Conservation (phyloP, 805 yeast species). For the Hanseniaspora thailandica region DNA sequence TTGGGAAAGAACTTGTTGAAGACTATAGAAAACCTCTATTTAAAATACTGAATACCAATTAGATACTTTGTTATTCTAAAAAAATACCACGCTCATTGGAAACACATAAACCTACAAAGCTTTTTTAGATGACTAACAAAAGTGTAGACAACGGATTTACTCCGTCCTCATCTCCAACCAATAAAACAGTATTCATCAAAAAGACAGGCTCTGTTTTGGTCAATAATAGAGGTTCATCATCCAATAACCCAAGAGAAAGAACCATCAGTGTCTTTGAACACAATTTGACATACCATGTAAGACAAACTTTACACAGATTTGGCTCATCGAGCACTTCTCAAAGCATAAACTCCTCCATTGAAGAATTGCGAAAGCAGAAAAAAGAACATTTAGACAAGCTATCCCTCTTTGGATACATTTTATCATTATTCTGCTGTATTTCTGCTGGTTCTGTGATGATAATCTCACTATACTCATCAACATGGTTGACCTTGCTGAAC, state of each 20-base stretch:
- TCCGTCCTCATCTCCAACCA: slow-evolving; percentile 1
- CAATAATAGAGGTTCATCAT: not conserved
- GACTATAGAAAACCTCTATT: not conserved
- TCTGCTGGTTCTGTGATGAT: slow-evolving; percentile 73
- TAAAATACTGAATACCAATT: too few relatives aligned
- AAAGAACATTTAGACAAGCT: not conserved
- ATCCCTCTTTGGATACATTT: slow-evolving; percentile 36
- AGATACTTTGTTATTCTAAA: too few relatives aligned
- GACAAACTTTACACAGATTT: slow-evolving; percentile 8
- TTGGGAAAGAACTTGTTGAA: not conserved
- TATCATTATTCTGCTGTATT: slow-evolving; percentile 54
- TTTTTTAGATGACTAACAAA: not conserved
- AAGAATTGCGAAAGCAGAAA: not conserved
- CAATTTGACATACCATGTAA: slow-evolving; percentile 13
- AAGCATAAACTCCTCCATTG: not conserved
- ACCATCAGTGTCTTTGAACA: slow-evolving; percentile 12
- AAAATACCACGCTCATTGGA: too few relatives aligned
- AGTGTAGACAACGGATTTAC: not conserved
- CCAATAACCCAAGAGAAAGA: not conserved
- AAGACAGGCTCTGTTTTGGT: not conserved
- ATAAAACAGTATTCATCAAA: not conserved
- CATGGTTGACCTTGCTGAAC: slow-evolving; percentile 46
- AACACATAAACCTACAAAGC: too few relatives aligned
- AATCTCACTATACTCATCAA: slow-evolving; percentile 67
- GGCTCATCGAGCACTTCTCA: not conserved